These are phyloP conservation scores for Sporothrix globosa DNA, from an alignment of 2,329 filamentous ascomycete genomes.

Conservation along the genomic window DNA sequence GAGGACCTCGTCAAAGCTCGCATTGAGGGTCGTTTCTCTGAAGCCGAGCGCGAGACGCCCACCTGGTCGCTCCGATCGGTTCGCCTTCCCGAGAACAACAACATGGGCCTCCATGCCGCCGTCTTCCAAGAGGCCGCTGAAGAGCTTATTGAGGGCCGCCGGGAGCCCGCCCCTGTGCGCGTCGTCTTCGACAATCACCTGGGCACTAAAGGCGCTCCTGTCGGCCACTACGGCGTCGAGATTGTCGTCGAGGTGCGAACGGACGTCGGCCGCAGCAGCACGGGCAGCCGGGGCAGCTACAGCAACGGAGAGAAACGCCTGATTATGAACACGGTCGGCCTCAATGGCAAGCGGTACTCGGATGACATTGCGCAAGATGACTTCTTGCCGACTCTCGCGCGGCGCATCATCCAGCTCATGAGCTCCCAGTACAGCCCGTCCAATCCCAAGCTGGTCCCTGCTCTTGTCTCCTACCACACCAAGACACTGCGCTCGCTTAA, in stretches of 20 bases:
- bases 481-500: slow-evolving; percentile 74
- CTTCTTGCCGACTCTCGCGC: slow-evolving; percentile 73
- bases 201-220: slow-evolving; percentile 66
- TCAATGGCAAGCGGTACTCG: slow-evolving; percentile 70
- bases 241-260: slow-evolving; percentile 66
- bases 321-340: slow-evolving; percentile 59
- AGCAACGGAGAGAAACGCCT: slow-evolving; percentile 49
- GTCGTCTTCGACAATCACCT: slow-evolving; percentile 73
- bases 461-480: slow-evolving; percentile 75
- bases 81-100: slow-evolving; percentile 62
- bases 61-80: slow-evolving; percentile 79
- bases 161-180: slow-evolving; percentile 69
- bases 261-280: slow-evolving; percentile 52
- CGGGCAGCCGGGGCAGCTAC: slow-evolving; percentile 45
- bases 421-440: slow-evolving; percentile 69
- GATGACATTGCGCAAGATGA: slow-evolving; percentile 75
- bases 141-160: slow-evolving; percentile 64
- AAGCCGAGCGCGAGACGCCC: slow-evolving; percentile 77
- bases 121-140: slow-evolving; percentile 72
- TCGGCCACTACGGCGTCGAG: slow-evolving; percentile 71
- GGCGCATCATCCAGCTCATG: slow-evolving; percentile 72
- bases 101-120: slow-evolving; percentile 64
- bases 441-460: slow-evolving; percentile 65
- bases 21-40: slow-evolving; percentile 81
- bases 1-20: slow-evolving; percentile 87